Percentiles rank a stretch among this genome's conserved stretches.
Conservation (phyloP, 2,329 filamentous ascomycete genomes). For the Ceratocystis lukuohia region DNA sequence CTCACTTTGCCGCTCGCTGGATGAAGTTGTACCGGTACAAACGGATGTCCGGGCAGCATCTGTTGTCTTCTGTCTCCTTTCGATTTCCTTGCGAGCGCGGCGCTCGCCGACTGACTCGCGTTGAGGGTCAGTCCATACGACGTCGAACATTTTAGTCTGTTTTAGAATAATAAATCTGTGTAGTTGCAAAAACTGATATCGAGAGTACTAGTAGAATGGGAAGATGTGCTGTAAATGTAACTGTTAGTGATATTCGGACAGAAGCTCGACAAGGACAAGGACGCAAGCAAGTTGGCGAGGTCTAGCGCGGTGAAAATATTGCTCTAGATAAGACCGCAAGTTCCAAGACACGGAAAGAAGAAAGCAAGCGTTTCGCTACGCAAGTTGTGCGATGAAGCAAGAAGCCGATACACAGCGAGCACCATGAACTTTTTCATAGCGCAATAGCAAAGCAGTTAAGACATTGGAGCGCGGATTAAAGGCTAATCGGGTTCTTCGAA, state of each 20-base stretch:
- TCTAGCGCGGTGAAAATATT: not conserved
- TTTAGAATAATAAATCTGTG: not conserved
- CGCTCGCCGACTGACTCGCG: slow-evolving; percentile 41
- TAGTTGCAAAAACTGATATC: not conserved
- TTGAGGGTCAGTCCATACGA: slow-evolving; percentile 44
- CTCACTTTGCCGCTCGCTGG: slow-evolving; percentile 20
- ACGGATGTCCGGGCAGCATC: slow-evolving; percentile 27
- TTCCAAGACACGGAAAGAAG: slow-evolving; percentile 2
- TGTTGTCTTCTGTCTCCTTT: slow-evolving; percentile 25
- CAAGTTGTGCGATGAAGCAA: not conserved
- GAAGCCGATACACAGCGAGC: not conserved
- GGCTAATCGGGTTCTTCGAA: not conserved
- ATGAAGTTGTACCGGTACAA: slow-evolving; percentile 31
- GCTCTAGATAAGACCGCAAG: not conserved
- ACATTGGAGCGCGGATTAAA: not conserved
- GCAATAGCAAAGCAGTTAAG: not conserved
- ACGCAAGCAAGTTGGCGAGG: not conserved
- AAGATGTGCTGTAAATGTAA: not conserved
- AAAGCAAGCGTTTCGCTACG: not conserved
- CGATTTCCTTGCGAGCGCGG: slow-evolving; percentile 36
- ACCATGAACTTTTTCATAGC: not conserved
- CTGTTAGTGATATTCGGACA: not conserved
- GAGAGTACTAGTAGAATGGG: not conserved
- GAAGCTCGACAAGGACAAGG: not conserved
- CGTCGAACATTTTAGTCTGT: slow-evolving; percentile 39